Evolutionary conservation across 176 grass and related monocot species (phyloP), one percentile per base, ranked within the genome.

Genomic region (Tillandsia fasciculata): DNA sequence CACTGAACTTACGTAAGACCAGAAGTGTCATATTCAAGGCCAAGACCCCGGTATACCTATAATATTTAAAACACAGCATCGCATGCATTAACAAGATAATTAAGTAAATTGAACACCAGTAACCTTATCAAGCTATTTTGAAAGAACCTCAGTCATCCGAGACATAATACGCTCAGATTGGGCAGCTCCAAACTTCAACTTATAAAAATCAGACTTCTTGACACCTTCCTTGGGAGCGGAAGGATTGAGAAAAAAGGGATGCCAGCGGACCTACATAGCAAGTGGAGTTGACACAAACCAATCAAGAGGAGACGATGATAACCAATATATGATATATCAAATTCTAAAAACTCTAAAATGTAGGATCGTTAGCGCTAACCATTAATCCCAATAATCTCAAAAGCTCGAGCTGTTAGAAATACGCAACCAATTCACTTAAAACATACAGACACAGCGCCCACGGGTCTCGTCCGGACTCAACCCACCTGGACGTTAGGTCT

Each of bases 221-320:
- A 92, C 63, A 65, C 88, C 92, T 85, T 97, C 93, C 68, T 87
- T 92, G 42, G 86, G 86, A 0, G 89, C 93, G 77, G 86, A 58
- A 49, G 89, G 89, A 64, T 97, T 85, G 6, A 92, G 71, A 70
- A 90, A 90, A 72, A 83, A 97, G 14, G 93, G 93, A 83, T 97
- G 93, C 93, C 93, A 97, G 23, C 74, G 82, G 26, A 92, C 82
- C 93, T 97, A 67, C 48, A 57, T 6, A 50, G 2, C 33, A 42
- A 42, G 33, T 23, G 50, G 18, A 69, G 15, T 68, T 59, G 6
- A 24, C 12, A 10, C 10, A 63, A 26, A 5, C 17, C 49, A 49
- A 23, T 9, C 4, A 0, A 9, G 12, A 54, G 47, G 12, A 58
- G 8, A 7, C 17, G 42, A 10, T 13, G 33, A 42, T 1, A 42